Evolutionary conservation across 345 rosid species (phyloP).

Genomic region (Syzygium jambos): DNA sequence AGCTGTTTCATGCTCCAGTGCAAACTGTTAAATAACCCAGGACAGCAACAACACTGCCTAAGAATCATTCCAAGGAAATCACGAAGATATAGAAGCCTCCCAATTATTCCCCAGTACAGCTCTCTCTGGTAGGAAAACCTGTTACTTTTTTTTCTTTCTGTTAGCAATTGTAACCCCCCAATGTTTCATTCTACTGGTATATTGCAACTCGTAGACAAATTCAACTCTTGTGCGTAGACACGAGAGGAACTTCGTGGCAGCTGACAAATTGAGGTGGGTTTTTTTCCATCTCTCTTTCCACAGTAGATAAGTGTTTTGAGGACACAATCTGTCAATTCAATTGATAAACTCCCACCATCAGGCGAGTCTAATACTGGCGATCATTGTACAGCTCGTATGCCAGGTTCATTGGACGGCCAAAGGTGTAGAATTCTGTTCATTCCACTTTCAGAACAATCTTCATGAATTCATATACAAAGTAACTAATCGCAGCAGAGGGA

Average conservation of each 20-base stretch:
- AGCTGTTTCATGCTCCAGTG: background rate
- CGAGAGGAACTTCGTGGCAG: background rate
- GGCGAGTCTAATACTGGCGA: background rate
- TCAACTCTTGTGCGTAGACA: background rate
- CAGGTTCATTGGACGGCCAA: background rate
- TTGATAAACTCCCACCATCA: background rate
- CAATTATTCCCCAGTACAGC: background rate
- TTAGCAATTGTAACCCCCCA: background rate
- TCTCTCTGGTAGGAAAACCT: background rate
- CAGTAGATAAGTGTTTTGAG: background rate
- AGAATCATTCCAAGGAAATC: background rate
- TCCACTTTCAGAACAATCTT: constrained; percentile 73
- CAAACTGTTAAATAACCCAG: background rate
- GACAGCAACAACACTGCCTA: background rate
- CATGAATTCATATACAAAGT: constrained; percentile 80
- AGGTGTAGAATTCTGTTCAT: constrained; percentile 15
- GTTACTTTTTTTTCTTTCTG: background rate
- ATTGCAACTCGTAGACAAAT: background rate
- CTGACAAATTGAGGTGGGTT: background rate
- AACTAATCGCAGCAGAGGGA: constrained; percentile 81
- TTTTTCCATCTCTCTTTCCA: background rate
- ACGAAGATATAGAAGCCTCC: background rate
- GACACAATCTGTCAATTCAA: background rate
- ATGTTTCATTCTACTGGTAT: background rate
- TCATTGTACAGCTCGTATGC: background rate